Percentiles rank a stretch among this genome's conserved stretches.
These are phyloP conservation scores for Metschnikowia peoriensis DNA, from an alignment of 805 yeast genomes.

Conservation along the genomic window DNA sequence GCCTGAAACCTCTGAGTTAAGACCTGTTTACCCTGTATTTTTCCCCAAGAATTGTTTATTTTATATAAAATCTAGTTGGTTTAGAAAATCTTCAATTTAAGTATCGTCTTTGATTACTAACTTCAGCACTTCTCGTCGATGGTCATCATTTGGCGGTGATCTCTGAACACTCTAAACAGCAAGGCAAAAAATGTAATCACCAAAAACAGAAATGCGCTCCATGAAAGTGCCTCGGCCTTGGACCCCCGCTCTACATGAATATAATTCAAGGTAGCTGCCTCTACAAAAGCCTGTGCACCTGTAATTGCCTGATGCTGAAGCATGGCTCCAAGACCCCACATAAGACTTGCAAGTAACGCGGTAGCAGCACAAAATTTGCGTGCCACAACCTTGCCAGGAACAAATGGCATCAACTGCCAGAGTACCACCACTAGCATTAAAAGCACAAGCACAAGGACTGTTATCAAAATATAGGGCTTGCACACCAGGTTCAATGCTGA, in stretches of 20 bases:
- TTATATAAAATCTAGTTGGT: neutral
- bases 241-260: constrained; percentile 45
- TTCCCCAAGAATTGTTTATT: too few species aligned
- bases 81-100: neutral
- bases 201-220: constrained; percentile 57
- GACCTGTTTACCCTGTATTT: too few species aligned
- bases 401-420: constrained; percentile 46
- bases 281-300: constrained; percentile 43
- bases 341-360: constrained; percentile 20
- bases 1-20: too few species aligned
- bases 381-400: constrained; percentile 44
- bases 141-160: constrained; percentile 6
- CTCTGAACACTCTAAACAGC: constrained; percentile 10
- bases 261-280: constrained; percentile 50
- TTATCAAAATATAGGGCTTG: constrained; percentile 55
- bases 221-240: constrained; percentile 56
- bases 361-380: constrained; percentile 33
- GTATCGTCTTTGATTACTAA: neutral
- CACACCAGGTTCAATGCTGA: constrained; percentile 44
- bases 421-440: constrained; percentile 39
- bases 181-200: constrained; percentile 30
- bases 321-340: constrained; percentile 69
- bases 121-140: constrained; percentile 5
- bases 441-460: constrained; percentile 44
- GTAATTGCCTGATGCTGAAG: constrained; percentile 57